A percentile compares a stretch with the other conserved stretches of the same genome.
Evolutionary conservation across 768 basidiomycete genomes (phyloP).

Genomic region (Termitomyces sp.): DNA sequence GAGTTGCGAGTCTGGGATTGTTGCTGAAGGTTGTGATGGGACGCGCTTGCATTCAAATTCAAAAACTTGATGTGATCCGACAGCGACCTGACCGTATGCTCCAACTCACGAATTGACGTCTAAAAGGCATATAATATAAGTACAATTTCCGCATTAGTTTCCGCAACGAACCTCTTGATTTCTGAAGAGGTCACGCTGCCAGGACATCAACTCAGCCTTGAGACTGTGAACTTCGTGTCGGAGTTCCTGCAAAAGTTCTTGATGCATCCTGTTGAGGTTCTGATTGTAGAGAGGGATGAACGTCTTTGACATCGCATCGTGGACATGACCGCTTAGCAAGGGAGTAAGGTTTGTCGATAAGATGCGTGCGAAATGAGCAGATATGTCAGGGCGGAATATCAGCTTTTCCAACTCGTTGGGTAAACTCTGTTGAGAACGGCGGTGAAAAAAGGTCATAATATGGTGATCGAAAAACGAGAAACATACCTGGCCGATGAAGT

Average conservation of each 20-base stretch:
- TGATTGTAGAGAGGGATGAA: constrained; percentile 75
- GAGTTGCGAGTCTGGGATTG: constrained; percentile 36
- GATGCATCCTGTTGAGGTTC: constrained; percentile 71
- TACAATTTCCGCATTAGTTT: constrained; percentile 6
- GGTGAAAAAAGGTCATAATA: constrained; percentile 7
- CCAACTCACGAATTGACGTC: constrained; percentile 76
- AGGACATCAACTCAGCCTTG: constrained; percentile 73
- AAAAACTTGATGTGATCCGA: constrained; percentile 83
- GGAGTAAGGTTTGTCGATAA: constrained; percentile 71
- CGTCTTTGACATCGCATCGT: constrained; percentile 67
- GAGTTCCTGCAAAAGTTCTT: constrained; percentile 73
- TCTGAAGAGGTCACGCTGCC: constrained; percentile 76
- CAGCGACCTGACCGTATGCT: constrained; percentile 67
- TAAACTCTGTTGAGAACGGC: constrained; percentile 47
- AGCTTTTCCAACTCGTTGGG: constrained; percentile 78
- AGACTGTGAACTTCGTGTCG: constrained; percentile 69
- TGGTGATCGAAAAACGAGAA: neutral
- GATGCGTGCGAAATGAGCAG: constrained; percentile 69
- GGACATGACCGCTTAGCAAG: constrained; percentile 75
- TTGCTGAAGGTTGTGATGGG: constrained; percentile 36
- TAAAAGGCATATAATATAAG: constrained; percentile 20
- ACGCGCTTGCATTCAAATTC: constrained; percentile 44
- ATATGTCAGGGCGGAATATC: constrained; percentile 70
- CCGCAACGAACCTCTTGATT: constrained; percentile 60
- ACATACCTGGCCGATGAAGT: constrained; percentile 69